These are phyloP conservation scores for Phaeolepiota aurea DNA, from an alignment of 768 basidiomycete species.

Conservation along the genomic window DNA sequence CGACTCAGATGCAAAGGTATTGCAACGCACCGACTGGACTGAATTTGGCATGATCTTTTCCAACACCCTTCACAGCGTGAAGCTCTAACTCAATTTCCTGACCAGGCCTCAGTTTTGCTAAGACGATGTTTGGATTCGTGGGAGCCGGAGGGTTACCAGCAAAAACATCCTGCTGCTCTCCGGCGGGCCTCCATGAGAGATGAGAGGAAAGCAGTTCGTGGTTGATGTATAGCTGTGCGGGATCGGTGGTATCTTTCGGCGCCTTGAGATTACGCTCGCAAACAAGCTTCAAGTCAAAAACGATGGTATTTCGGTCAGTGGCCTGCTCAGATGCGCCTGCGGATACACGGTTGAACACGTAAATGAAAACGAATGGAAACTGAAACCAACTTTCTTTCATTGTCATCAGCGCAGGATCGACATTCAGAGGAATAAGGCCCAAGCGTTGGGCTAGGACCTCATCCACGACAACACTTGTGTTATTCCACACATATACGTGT, in stretches of 20 bases:
- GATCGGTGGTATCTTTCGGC: constrained; percentile 44
- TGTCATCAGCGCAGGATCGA: constrained; percentile 73
- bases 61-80: constrained; percentile 88
- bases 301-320: constrained; percentile 87
- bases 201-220: constrained; percentile 61
- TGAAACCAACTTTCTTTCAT: constrained; percentile 32
- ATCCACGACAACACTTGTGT: constrained; percentile 89
- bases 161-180: constrained; percentile 67
- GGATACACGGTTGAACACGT: neutral
- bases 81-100: constrained; percentile 80
- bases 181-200: constrained; percentile 72
- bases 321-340: constrained; percentile 44
- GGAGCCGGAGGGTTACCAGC: constrained; percentile 46
- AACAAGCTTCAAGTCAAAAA: constrained; percentile 65
- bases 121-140: constrained; percentile 74
- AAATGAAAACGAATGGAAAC: neutral
- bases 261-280: constrained; percentile 58
- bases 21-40: constrained; percentile 74
- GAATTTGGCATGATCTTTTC: constrained; percentile 95
- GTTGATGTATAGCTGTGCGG: constrained; percentile 62
- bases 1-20: neutral
- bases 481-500: constrained; percentile 87
- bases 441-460: constrained; percentile 91
- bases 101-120: constrained; percentile 88
- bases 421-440: constrained; percentile 82